These are phyloP conservation scores for Candida rishiriensis DNA, from an alignment of 805 yeast species.

Conservation along the genomic window DNA sequence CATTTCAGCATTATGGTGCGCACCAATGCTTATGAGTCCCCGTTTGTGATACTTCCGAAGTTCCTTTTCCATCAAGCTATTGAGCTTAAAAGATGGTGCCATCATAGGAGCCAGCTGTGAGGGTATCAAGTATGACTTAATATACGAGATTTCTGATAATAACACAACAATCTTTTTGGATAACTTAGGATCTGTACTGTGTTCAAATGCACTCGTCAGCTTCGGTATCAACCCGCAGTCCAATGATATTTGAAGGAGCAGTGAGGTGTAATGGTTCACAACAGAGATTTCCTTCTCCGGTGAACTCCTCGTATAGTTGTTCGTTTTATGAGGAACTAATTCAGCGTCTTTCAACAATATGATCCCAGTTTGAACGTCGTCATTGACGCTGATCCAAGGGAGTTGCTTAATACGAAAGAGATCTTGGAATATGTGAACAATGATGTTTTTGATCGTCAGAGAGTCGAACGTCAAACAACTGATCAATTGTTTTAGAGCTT, in stretches of 20 bases:
- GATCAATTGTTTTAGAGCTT: slow-evolving; percentile 53
- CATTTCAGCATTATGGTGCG: slow-evolving; percentile 10
- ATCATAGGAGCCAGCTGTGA: slow-evolving; percentile 31
- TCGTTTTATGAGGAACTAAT: slow-evolving; percentile 11
- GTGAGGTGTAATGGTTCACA: slow-evolving; percentile 61
- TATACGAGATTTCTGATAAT: slow-evolving; percentile 54
- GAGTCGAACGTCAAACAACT: slow-evolving; percentile 59
- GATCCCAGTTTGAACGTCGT: slow-evolving; percentile 11
- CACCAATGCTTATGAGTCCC: slow-evolving; percentile 2
- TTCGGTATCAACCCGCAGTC: slow-evolving; percentile 49
- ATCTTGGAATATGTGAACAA: slow-evolving; percentile 71
- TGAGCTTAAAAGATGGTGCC: slow-evolving; percentile 24
- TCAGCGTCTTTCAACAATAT: slow-evolving; percentile 19
- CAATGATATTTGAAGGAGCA: slow-evolving; percentile 52
- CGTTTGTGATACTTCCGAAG: slow-evolving; percentile 20
- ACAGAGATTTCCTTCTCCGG: slow-evolving; percentile 40
- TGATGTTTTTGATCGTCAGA: slow-evolving; percentile 49
- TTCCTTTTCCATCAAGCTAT: slow-evolving; percentile 26
- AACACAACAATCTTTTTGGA: slow-evolving; percentile 59
- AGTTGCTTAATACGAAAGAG: slow-evolving; percentile 55
- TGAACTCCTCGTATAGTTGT: slow-evolving; percentile 15
- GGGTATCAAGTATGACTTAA: slow-evolving; percentile 55
- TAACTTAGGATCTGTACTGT: slow-evolving; percentile 39
- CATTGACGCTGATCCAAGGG: slow-evolving; percentile 39
- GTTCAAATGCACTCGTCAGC: slow-evolving; percentile 35